These are phyloP conservation scores for Fusarium sp. DNA, from an alignment of 2,329 filamentous ascomycete genomes.

Conservation along the genomic window DNA sequence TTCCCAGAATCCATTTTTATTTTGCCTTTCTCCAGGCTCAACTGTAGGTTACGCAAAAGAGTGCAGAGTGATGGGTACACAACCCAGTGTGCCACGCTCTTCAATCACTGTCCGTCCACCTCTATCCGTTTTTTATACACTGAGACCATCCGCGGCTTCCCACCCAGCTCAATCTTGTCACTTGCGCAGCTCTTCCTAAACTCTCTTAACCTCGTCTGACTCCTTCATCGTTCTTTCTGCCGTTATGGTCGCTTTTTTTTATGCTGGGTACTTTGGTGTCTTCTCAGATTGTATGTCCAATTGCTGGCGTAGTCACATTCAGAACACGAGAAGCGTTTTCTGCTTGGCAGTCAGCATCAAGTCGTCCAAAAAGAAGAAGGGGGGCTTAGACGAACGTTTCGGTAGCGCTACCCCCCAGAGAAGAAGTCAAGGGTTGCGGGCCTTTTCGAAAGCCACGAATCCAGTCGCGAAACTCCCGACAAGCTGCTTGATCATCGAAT, in stretches of 20 bases:
- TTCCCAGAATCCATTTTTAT: no score
- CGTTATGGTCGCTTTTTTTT: background rate
- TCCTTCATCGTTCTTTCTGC: background rate
- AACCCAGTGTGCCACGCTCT: no score
- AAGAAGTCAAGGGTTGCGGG: rapidly evolving
- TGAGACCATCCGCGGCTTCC: no score
- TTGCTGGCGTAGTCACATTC: background rate
- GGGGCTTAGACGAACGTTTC: background rate
- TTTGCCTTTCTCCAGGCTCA: no score
- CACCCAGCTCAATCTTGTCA: no score
- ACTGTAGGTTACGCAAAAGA: no score
- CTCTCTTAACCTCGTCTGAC: no score
- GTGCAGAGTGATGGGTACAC: no score
- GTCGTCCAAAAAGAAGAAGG: rapidly evolving
- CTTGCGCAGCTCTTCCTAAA: no score
- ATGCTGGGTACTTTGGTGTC: background rate
- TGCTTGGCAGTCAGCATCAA: background rate
- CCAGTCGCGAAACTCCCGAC: conserved; percentile 7
- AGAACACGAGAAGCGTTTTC: background rate
- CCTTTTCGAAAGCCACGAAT: background rate
- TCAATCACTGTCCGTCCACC: no score
- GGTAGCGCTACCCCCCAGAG: rapidly evolving
- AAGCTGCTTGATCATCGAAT: background rate
- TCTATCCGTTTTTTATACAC: no score
- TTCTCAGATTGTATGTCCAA: background rate